Conservation (phyloP, 2,329 filamentous ascomycete genomes). For the Talaromyces sp. region DNA sequence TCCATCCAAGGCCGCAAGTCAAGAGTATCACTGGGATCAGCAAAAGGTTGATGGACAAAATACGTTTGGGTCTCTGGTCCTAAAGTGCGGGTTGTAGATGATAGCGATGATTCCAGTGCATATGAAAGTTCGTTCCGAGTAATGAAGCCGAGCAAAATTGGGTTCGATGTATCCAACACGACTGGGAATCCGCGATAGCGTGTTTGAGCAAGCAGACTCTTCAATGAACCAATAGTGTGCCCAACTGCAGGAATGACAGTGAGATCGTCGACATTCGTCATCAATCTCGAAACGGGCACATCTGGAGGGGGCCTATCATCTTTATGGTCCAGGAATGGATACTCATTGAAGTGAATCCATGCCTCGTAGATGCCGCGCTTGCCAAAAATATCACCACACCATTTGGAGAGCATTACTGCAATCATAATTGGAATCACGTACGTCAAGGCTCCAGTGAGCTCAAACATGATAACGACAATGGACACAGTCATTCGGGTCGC, state of each 20-base stretch:
- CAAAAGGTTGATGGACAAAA: slow-evolving; percentile 77
- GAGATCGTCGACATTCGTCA: slow-evolving; percentile 88
- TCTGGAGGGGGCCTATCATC: slow-evolving; percentile 75
- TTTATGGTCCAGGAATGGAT: slow-evolving; percentile 89
- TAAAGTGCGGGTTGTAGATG: slow-evolving; percentile 50
- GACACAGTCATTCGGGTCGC: slow-evolving; percentile 96
- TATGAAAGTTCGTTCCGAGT: slow-evolving; percentile 83
- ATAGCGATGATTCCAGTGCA: slow-evolving; percentile 58
- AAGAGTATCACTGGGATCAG: slow-evolving; percentile 69
- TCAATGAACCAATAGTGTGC: slow-evolving; percentile 75
- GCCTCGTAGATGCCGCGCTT: slow-evolving; percentile 92
- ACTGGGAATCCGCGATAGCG: slow-evolving; percentile 89
- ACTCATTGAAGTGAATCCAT: slow-evolving; percentile 95
- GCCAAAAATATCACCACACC: slow-evolving; percentile 93
- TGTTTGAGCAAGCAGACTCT: slow-evolving; percentile 64
- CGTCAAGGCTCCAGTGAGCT: slow-evolving; percentile 89
- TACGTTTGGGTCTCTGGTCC: slow-evolving; percentile 70
- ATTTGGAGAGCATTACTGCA: slow-evolving; percentile 95
- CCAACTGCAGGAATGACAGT: slow-evolving; percentile 80
- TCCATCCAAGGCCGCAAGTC: slow-evolving; percentile 98
- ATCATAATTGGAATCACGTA: slow-evolving; percentile 99
- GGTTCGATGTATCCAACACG: slow-evolving; percentile 69
- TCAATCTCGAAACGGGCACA: slow-evolving; percentile 77
- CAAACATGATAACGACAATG: slow-evolving; percentile 99
- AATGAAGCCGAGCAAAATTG: slow-evolving; percentile 85